phyloP scores from a whole-genome alignment of 352 stramenopile species.

The Pythium volutum region DNA sequence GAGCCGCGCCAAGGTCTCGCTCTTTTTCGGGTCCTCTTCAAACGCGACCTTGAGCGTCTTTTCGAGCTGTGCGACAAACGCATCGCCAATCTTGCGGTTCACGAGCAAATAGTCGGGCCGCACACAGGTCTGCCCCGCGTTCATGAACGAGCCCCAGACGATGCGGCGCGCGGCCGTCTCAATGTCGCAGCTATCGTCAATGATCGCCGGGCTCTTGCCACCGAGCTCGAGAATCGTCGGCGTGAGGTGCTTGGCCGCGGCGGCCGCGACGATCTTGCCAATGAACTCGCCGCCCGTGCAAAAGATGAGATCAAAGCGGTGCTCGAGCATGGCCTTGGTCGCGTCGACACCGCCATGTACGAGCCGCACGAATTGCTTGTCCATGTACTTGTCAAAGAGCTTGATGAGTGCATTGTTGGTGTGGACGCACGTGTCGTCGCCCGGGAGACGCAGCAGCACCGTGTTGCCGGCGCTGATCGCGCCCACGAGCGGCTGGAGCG shows the following conservation, averaged over 20 bases:
- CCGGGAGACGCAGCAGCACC: slow-evolving; percentile 90
- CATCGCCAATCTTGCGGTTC: slow-evolving; percentile 60
- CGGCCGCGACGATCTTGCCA: slow-evolving; percentile 90
- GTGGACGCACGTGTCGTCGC: slow-evolving; percentile 74
- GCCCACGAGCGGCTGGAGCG: slow-evolving; percentile 56
- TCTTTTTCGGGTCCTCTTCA: slow-evolving; percentile 44
- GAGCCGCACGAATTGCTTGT: slow-evolving; percentile 70
- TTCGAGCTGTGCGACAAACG: slow-evolving; percentile 43
- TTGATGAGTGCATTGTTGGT: slow-evolving; percentile 51
- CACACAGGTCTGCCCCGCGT: slow-evolving; percentile 94
- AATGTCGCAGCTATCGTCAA: slow-evolving; percentile 62
- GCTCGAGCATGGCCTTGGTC: slow-evolving; percentile 69
- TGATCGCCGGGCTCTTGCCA: slow-evolving; percentile 90
- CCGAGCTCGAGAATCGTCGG: slow-evolving; percentile 95
- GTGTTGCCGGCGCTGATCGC: slow-evolving; percentile 89
- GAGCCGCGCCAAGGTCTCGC: slow-evolving; percentile 54
- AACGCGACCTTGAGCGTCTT: slow-evolving; percentile 49
- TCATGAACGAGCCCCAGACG: slow-evolving; percentile 83
- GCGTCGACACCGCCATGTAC: slow-evolving; percentile 83
- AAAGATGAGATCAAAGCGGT: slow-evolving; percentile 86
- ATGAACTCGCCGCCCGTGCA: slow-evolving; percentile 66
- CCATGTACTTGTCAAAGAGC: slow-evolving; percentile 75
- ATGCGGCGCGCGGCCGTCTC: slow-evolving; percentile 77
- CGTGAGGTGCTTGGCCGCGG: slow-evolving; percentile 92
- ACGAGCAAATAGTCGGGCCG: slow-evolving; percentile 93